Conservation (phyloP, 148 eudicot species). For the Camellia japonica region DNA sequence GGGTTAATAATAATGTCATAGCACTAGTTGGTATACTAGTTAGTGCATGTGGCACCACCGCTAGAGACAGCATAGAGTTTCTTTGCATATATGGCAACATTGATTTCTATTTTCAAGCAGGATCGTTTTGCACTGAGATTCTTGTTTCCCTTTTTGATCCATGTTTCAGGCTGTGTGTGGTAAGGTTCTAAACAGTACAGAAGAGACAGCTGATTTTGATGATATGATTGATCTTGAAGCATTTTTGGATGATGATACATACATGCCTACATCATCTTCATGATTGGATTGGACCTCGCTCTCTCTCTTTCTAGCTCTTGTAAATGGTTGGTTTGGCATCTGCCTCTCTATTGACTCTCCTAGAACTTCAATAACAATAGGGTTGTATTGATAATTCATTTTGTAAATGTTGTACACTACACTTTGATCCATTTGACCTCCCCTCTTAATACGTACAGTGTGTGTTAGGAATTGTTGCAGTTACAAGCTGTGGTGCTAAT, state of each 20-base stretch:
- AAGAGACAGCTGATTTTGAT: slow-evolving; percentile 41
- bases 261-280: slow-evolving; percentile 33
- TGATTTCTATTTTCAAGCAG: not conserved
- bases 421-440: not conserved
- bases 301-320: not conserved
- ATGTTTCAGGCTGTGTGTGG: slow-evolving; percentile 38
- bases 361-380: not conserved
- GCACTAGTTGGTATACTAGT: too few species aligned
- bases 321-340: not conserved
- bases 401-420: slow-evolving; percentile 6
- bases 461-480: slow-evolving; percentile 4
- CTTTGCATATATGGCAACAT: not conserved
- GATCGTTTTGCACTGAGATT: too few species aligned
- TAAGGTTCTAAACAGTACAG: slow-evolving; percentile 26
- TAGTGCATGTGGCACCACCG: too few species aligned
- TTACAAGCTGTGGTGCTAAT: not conserved
- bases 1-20: too few species aligned
- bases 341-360: slow-evolving; percentile 4
- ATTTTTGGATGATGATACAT: slow-evolving; percentile 44
- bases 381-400: slow-evolving; percentile 2
- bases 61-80: not conserved
- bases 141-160: not conserved
- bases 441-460: slow-evolving; percentile 5
- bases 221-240: slow-evolving; percentile 51
- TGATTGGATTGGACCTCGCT: not conserved